Evolutionary conservation across 139 green algal genomes (phyloP).

Genomic region (Coccomyxa sp.): DNA sequence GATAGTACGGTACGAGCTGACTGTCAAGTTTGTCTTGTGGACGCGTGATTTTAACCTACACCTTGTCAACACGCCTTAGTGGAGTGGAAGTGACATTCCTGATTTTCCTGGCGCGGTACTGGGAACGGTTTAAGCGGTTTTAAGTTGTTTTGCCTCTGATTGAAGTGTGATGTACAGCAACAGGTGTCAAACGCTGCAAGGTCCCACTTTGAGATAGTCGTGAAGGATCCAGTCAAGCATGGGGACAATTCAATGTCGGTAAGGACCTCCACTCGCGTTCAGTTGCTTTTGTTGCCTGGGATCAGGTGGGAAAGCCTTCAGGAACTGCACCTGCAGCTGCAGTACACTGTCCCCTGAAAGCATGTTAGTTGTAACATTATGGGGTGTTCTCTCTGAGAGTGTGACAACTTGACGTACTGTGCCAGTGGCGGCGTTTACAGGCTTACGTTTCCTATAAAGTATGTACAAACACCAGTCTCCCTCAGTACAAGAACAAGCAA

Average conservation of each 20-base stretch:
- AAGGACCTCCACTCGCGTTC: neutral
- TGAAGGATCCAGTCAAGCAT: conserved; percentile 89
- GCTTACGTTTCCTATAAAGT: conserved; percentile 76
- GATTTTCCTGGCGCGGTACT: too few relatives aligned
- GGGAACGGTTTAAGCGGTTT: too few relatives aligned
- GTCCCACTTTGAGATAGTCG: conserved; percentile 54
- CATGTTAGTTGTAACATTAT: neutral
- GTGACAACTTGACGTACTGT: neutral
- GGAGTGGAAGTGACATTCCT: too few relatives aligned
- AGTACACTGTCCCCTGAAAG: too few relatives aligned
- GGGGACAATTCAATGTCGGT: conserved; percentile 72
- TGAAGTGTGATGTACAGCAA: neutral
- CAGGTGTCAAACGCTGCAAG: neutral
- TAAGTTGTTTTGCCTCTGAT: too few relatives aligned
- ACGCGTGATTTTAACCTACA: too few relatives aligned
- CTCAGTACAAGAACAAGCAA: conserved; percentile 34
- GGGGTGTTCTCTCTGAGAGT: neutral
- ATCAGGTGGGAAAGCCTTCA: neutral
- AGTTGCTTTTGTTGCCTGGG: neutral
- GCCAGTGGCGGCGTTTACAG: conserved; percentile 17
- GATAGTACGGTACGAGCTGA: neutral
- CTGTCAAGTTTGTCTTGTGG: too few relatives aligned
- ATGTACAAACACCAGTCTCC: conserved; percentile 31
- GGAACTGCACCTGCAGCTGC: too few relatives aligned
- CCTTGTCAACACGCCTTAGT: too few relatives aligned